A percentile compares a stretch with the other conserved stretches of the same genome.
These are phyloP conservation scores for Lasiodiplodia gonubiensis DNA, from an alignment of 2,329 filamentous ascomycete species.

Conservation along the genomic window DNA sequence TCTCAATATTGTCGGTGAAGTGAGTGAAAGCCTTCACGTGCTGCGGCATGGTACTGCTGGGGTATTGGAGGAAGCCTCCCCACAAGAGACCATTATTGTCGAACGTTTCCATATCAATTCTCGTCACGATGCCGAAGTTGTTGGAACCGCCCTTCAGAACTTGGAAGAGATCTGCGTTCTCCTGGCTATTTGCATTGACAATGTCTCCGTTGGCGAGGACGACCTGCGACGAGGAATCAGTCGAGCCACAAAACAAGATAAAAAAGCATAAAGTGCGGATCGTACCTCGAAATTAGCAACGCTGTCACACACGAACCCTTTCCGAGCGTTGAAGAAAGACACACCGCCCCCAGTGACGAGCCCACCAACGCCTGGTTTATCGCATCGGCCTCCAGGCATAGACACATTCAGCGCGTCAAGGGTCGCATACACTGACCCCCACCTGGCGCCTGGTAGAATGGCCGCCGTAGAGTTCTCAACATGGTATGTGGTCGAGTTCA, in stretches of 20 bases:
- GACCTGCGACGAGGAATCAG: background rate
- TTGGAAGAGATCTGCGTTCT: slow-evolving; percentile 42
- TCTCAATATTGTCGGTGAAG: slow-evolving; percentile 33
- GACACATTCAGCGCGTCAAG: slow-evolving; percentile 36
- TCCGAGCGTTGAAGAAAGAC: slow-evolving; percentile 6
- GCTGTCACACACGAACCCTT: slow-evolving; percentile 17
- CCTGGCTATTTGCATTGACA: slow-evolving; percentile 12
- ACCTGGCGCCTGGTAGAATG: slow-evolving; percentile 37
- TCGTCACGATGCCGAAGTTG: slow-evolving; percentile 48
- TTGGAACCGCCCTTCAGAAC: slow-evolving; percentile 46
- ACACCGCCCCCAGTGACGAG: slow-evolving; percentile 34
- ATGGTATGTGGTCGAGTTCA: slow-evolving; percentile 36
- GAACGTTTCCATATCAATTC: slow-evolving; percentile 36
- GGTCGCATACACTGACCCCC: slow-evolving; percentile 35
- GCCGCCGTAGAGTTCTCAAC: slow-evolving; percentile 33
- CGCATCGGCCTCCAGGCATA: slow-evolving; percentile 36
- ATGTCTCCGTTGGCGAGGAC: slow-evolving; percentile 22
- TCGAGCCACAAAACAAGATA: background rate
- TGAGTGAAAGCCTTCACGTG: slow-evolving; percentile 33
- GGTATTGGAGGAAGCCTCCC: slow-evolving; percentile 44
- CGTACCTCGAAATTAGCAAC: slow-evolving; percentile 15
- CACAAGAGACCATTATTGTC: slow-evolving; percentile 35
- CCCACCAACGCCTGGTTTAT: slow-evolving; percentile 36
- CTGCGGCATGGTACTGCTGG: slow-evolving; percentile 33
- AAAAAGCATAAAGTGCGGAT: background rate